Percentiles rank a stretch among this genome's conserved stretches.
phyloP scores from a whole-genome alignment of 2,329 filamentous ascomycete genomes.

The Alternaria tenuissima region DNA sequence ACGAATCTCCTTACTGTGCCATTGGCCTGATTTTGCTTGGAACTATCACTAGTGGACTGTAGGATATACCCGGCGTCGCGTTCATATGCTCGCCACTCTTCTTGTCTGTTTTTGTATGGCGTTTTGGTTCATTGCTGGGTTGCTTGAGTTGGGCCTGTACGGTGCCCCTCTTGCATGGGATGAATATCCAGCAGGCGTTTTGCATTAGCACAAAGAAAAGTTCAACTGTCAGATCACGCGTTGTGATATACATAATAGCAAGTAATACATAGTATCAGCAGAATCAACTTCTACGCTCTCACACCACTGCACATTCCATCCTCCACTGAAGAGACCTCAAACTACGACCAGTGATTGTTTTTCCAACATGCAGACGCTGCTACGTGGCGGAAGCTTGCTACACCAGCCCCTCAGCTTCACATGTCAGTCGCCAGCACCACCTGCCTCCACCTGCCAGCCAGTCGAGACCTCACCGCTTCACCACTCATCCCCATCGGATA shows the following conservation, averaged over 20 bases:
- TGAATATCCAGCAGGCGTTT: constrained; percentile 16
- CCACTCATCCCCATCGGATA: neutral
- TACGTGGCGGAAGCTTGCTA: neutral
- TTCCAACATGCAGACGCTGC: neutral
- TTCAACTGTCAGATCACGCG: neutral
- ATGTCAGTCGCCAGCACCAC: neutral
- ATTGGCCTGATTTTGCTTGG: constrained; percentile 24
- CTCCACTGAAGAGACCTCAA: neutral
- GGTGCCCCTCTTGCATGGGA: constrained; percentile 23
- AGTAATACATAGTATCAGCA: constrained; percentile 13
- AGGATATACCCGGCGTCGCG: constrained; percentile 38
- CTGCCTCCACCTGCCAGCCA: neutral
- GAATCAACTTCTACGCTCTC: constrained; percentile 11
- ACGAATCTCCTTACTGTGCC: constrained; percentile 33
- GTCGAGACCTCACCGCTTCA: neutral
- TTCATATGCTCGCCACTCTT: constrained; percentile 15
- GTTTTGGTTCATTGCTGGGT: constrained; percentile 14
- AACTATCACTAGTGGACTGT: constrained; percentile 29
- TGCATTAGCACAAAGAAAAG: constrained; percentile 1
- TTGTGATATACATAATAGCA: neutral
- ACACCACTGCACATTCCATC: neutral
- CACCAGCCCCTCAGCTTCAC: neutral
- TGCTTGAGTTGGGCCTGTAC: constrained; percentile 21
- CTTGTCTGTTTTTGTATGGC: constrained; percentile 1
- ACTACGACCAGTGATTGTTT: neutral